Conservation (phyloP, 2,329 filamentous ascomycete species). For the Boeremia exigua region DNA sequence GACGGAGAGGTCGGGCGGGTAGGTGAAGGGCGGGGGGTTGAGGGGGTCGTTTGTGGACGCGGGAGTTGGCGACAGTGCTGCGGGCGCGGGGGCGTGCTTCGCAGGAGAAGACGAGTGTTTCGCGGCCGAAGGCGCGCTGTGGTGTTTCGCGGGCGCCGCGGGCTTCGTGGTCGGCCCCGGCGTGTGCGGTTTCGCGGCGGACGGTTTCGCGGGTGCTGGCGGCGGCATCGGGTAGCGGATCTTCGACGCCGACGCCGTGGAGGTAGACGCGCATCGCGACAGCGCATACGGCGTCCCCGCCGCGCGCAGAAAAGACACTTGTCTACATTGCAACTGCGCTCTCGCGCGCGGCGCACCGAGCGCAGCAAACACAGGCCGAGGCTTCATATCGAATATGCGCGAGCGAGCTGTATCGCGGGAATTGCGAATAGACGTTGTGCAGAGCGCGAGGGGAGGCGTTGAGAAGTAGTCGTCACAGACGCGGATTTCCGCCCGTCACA, state of each 20-base stretch:
- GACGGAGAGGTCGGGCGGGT: slow-evolving; percentile 71
- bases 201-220: neutral
- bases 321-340: neutral
- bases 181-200: neutral
- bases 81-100: slow-evolving; percentile 1
- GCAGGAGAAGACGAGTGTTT: neutral
- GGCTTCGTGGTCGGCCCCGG: slow-evolving; percentile 3
- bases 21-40: slow-evolving; percentile 76
- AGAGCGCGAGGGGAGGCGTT: no score
- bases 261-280: neutral
- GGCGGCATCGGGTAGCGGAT: neutral
- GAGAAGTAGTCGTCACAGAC: no score
- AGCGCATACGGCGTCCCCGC: slow-evolving; percentile 1
- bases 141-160: slow-evolving; percentile 10
- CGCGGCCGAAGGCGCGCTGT: slow-evolving; percentile 1
- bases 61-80: slow-evolving; percentile 5
- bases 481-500: no score
- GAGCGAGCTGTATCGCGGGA: no score
- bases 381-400: slow-evolving; percentile 32
- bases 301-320: neutral
- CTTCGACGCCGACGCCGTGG: neutral
- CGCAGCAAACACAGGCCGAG: slow-evolving; percentile 24
- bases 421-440: no score
- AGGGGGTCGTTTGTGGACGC: slow-evolving; percentile 45
- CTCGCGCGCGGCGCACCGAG: neutral